Evolutionary conservation across 345 rosid species (phyloP).

Genomic region (Salix dunnii): DNA sequence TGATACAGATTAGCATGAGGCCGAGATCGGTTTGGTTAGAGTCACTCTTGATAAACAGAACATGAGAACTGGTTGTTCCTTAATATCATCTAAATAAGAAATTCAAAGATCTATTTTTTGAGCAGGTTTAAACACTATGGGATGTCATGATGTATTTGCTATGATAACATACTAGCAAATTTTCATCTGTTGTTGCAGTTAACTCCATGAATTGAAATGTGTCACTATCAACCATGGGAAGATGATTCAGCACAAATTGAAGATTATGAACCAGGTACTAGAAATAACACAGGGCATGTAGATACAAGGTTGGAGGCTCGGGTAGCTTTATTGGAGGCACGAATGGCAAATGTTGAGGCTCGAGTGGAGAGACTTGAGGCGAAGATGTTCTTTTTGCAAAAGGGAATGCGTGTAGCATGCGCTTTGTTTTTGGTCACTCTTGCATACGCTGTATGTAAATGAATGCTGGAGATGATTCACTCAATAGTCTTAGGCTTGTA

Average conservation of each 20-base stretch:
- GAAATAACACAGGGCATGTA: slow-evolving; percentile 3
- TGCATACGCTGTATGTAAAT: slow-evolving; percentile 27
- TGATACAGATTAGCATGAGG: background rate
- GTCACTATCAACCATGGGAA: slow-evolving; percentile 30
- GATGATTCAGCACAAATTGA: slow-evolving; percentile 19
- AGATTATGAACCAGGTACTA: background rate
- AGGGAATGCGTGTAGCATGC: slow-evolving; percentile 12
- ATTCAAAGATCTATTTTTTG: background rate
- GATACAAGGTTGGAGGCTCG: slow-evolving; percentile 16
- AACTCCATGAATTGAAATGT: slow-evolving; percentile 22
- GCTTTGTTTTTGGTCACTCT: slow-evolving; percentile 18
- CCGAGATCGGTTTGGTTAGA: background rate
- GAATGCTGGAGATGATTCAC: slow-evolving; percentile 1
- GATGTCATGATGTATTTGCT: background rate
- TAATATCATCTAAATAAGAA: background rate
- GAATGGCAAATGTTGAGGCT: slow-evolving; percentile 24
- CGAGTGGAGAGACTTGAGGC: slow-evolving; percentile 20
- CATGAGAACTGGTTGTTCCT: background rate
- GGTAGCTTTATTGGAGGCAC: slow-evolving; percentile 23
- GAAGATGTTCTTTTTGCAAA: slow-evolving; percentile 16
- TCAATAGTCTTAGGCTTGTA: background rate
- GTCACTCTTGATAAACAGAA: background rate
- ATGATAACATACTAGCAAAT: background rate
- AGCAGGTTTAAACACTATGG: background rate
- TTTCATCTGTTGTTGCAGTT: slow-evolving; percentile 9